Evolutionary conservation across 1,284 basidiomycete genomes (phyloP).

Genomic region (Leccinum insolens): DNA sequence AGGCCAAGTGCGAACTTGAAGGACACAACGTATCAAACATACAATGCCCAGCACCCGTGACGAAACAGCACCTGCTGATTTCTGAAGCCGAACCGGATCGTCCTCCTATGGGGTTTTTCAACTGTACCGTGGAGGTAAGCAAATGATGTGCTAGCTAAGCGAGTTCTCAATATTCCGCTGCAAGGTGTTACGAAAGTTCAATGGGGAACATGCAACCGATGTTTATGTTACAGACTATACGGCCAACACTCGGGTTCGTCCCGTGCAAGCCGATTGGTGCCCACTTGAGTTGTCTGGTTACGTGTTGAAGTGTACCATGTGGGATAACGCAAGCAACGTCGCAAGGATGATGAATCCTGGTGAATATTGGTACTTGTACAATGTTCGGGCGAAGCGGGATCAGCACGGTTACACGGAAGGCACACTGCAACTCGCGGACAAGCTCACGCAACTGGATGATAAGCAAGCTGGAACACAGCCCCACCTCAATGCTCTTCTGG

Average conservation of each 20-base stretch:
- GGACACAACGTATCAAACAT: conserved; percentile 14
- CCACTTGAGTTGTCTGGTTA: conserved; percentile 43
- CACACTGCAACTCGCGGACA: conserved; percentile 49
- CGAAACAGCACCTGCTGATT: conserved; percentile 51
- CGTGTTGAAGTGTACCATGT: conserved; percentile 59
- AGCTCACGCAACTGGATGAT: conserved; percentile 47
- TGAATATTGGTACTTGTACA: conserved; percentile 58
- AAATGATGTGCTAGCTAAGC: background rate
- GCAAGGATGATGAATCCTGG: conserved; percentile 50
- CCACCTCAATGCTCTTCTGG: conserved; percentile 50
- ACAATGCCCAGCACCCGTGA: conserved; percentile 9
- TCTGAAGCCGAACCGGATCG: conserved; percentile 49
- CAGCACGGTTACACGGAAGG: conserved; percentile 51
- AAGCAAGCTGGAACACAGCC: conserved; percentile 39
- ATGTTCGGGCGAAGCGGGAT: conserved; percentile 49
- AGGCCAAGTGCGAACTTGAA: conserved; percentile 31
- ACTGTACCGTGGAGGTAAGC: conserved; percentile 69
- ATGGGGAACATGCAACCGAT: conserved; percentile 40
- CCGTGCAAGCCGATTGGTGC: conserved; percentile 49
- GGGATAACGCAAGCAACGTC: conserved; percentile 47
- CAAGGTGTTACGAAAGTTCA: conserved; percentile 52
- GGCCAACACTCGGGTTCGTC: conserved; percentile 36
- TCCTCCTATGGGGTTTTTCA: conserved; percentile 57
- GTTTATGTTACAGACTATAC: conserved; percentile 77
- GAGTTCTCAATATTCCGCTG: background rate